Percentiles rank a stretch among this genome's conserved stretches.
phyloP scores from a whole-genome alignment of 1,284 basidiomycete genomes.

The Ceraceosorus bombacis region DNA sequence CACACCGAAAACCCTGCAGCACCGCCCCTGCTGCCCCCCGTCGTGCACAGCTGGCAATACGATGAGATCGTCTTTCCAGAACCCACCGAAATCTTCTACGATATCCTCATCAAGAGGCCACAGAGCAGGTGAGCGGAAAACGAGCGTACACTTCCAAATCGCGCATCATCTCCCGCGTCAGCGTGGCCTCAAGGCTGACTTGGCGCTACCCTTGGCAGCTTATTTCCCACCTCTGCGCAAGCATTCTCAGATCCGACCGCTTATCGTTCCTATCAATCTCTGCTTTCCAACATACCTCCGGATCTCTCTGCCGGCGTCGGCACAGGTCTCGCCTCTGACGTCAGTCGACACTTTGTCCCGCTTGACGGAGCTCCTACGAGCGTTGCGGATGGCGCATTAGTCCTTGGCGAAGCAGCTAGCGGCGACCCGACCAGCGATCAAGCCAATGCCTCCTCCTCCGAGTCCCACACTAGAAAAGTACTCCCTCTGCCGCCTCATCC shows the following conservation, averaged over 20 bases:
- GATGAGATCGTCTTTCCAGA: slow-evolving; percentile 96
- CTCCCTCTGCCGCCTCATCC: slow-evolving; percentile 28
- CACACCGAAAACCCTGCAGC: neutral
- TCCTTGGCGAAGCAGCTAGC: too few species aligned
- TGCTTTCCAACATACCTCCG: slow-evolving; percentile 1
- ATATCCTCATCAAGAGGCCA: slow-evolving; percentile 69
- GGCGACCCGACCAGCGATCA: too few species aligned
- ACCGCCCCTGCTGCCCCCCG: slow-evolving; percentile 29
- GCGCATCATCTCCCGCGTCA: slow-evolving; percentile 54
- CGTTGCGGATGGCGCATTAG: too few species aligned
- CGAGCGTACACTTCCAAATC: slow-evolving; percentile 25
- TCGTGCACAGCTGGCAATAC: slow-evolving; percentile 87
- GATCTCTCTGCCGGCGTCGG: neutral
- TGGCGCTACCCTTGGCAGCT: neutral
- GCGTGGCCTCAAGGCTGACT: slow-evolving; percentile 38
- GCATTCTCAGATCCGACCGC: slow-evolving; percentile 32
- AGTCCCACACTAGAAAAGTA: too few species aligned
- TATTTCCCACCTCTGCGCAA: slow-evolving; percentile 32
- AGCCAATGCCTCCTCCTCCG: too few species aligned
- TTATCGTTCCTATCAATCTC: slow-evolving; percentile 4
- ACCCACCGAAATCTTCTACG: slow-evolving; percentile 80
- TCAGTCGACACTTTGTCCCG: too few species aligned
- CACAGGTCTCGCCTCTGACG: neutral
- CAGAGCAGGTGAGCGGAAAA: slow-evolving; percentile 61
- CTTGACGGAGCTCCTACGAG: too few species aligned